Base-by-base conservation (phyloP, 805 yeast species). In the Saccharomyces kudriavzevii region DNA sequence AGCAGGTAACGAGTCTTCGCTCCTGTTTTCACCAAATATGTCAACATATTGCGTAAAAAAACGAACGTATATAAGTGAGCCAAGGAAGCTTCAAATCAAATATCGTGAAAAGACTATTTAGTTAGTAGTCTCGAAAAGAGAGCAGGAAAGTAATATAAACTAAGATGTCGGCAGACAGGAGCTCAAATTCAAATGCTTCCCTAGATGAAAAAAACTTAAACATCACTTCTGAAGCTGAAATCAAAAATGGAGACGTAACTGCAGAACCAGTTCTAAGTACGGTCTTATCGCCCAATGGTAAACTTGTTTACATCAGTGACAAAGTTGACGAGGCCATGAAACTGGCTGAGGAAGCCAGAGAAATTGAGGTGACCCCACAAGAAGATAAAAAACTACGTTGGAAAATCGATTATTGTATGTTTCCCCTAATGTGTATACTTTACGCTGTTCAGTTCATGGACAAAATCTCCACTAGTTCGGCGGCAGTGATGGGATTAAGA, bases 361-460 rank as follows among this genome's bases (percentile, higher is more conserved):
- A 55, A 14, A 53, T 73, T 17, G 61, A 50, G 10, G 50, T 72
- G 9, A 70, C 68, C 2, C 65, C 64, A 47, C 70, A 64, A 58
- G 70, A 64, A 51, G 75, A 69, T 49, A 65, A 63, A 50, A 66
- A 60, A 53, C 63, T 77, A 46, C 60, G 71, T 56, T 61, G 81
- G 60, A 83, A 82, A 60, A 76, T 81, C 26, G 87, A 83, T 61
- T 47, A 74, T 20, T 74, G 66, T 55, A 56, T 83, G 56, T 66
- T 80, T 60, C 83, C 87, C 1, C 54, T 81, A 51, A 70, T 82
- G 68, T 75, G 78, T 56, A 53, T 75, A 25, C 60, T 79, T 26
- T 78, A 79, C 65, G 73, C 79, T 13, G 65, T 77, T 22, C 86
- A 82, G 65, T 79, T 73, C 58, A 78, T 83, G 82, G 89, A 83